Conservation (phyloP, 108 stramenopile genomes). For the Fragilariopsis cylindrus region DNA sequence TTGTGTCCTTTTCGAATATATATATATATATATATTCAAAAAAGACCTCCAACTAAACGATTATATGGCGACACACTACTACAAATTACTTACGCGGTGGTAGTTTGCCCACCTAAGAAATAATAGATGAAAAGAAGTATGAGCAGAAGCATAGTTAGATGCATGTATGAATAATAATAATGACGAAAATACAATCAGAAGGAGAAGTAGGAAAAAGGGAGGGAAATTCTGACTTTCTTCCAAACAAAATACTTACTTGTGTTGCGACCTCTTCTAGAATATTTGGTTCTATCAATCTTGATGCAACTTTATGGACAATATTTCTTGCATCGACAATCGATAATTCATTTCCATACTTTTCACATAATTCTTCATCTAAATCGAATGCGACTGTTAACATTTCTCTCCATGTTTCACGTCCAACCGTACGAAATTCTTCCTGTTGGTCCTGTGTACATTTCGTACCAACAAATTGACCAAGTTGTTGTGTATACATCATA, state of each 20-base stretch:
- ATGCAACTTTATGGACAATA: constrained; percentile 78
- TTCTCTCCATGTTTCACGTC: constrained; percentile 72
- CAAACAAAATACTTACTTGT: background rate
- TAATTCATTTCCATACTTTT: constrained; percentile 43
- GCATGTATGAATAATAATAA: too few relatives aligned
- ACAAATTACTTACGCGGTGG: too few relatives aligned
- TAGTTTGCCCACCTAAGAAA: too few relatives aligned
- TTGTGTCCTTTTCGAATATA: too few relatives aligned
- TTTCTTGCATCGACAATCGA: constrained; percentile 79
- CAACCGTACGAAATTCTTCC: constrained; percentile 50
- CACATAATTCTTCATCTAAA: constrained; percentile 43
- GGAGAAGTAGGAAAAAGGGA: too few relatives aligned
- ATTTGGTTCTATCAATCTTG: constrained; percentile 64
- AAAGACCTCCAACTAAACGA: too few relatives aligned
- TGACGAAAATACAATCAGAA: too few relatives aligned
- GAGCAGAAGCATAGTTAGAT: too few relatives aligned
- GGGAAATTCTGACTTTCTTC: too few relatives aligned
- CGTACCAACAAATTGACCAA: constrained; percentile 44
- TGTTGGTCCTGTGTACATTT: constrained; percentile 44
- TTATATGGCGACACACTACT: too few relatives aligned
- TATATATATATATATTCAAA: too few relatives aligned
- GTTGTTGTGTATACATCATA: constrained; percentile 70
- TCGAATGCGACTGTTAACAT: constrained; percentile 69
- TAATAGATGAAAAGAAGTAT: too few relatives aligned
- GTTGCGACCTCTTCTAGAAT: constrained; percentile 64